Evolutionary conservation across 2,329 filamentous ascomycete genomes (phyloP).

Genomic region (Colletotrichum endophyticum): DNA sequence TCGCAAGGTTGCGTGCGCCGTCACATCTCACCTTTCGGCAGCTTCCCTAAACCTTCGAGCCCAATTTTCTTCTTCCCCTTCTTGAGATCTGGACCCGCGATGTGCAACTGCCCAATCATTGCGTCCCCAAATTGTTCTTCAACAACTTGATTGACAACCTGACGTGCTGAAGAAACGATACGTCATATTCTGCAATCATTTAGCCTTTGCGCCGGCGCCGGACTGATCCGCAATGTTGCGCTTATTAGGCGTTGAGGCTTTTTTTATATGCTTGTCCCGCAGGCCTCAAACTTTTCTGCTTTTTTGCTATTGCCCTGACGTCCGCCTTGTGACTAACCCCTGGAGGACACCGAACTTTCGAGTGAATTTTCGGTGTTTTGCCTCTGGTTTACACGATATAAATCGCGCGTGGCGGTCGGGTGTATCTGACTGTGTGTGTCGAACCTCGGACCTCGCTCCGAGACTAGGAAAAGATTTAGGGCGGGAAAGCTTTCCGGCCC

Average conservation of each 20-base stretch:
- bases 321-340: background rate
- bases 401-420: background rate
- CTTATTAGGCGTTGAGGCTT: background rate
- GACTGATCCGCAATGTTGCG: background rate
- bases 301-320: background rate
- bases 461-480: background rate
- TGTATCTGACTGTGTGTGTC: fast-evolving
- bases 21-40: background rate
- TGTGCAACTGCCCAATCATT: background rate
- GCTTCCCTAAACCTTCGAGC: background rate
- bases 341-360: background rate
- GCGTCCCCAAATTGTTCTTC: background rate
- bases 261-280: background rate
- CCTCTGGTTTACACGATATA: background rate
- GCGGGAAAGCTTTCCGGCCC: background rate
- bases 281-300: background rate
- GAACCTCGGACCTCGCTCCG: background rate
- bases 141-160: background rate
- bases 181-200: background rate
- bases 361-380: background rate
- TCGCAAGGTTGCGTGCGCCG: background rate
- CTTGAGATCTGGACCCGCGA: background rate
- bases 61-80: background rate
- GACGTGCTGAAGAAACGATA: background rate
- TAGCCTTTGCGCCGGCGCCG: background rate